Conservation (phyloP, 495 filamentous ascomycete genomes). For the Choiromyces venosus region DNA sequence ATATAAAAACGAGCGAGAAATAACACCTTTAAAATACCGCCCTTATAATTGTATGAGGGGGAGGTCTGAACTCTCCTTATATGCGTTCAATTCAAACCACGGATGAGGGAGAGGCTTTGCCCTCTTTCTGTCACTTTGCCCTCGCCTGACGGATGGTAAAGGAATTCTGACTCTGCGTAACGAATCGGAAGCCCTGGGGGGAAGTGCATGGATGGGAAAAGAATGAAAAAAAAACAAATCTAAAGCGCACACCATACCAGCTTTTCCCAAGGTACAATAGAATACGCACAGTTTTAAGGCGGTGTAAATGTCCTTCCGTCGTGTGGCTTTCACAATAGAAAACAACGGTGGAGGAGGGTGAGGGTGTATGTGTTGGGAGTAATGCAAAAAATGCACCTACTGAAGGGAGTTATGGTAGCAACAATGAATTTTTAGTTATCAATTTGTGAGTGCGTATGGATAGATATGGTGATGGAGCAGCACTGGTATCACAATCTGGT, state of each 20-base stretch:
- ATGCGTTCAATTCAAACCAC: constrained; percentile 16
- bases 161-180: neutral
- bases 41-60: constrained; percentile 15
- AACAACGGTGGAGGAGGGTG: neutral
- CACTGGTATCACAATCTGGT: neutral
- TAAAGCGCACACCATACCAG: constrained; percentile 13
- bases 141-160: constrained; percentile 13
- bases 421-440: constrained; percentile 1
- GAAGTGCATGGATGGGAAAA: constrained; percentile 19
- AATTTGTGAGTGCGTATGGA: constrained; percentile 20
- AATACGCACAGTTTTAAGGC: constrained; percentile 23
- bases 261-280: constrained; percentile 17
- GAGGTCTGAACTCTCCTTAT: constrained; percentile 22
- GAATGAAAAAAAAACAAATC: constrained; percentile 22
- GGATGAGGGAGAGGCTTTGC: constrained; percentile 3
- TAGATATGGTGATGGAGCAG: neutral
- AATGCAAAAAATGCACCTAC: neutral
- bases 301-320: constrained; percentile 19
- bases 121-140: constrained; percentile 16
- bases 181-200: constrained; percentile 2
- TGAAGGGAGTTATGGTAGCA: neutral
- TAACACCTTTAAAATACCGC: constrained; percentile 15
- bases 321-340: constrained; percentile 1
- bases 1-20: constrained; percentile 28
- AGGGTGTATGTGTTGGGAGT: neutral